phyloP scores from a whole-genome alignment of 805 yeast species.

The Clavispora fructus region DNA sequence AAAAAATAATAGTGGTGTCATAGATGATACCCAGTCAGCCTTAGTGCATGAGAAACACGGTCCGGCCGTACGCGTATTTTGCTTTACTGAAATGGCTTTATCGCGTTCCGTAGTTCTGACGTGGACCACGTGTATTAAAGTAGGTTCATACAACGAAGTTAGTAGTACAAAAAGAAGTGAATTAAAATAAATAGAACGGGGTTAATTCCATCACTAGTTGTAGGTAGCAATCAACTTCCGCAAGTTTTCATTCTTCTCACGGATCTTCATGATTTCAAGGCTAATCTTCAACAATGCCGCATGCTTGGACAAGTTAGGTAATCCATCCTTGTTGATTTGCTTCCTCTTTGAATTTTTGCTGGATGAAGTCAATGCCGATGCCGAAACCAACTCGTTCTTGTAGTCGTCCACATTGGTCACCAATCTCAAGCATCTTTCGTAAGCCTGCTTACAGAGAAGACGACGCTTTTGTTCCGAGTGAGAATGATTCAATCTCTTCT shows the following conservation, averaged over 20 bases:
- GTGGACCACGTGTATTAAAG: too few species aligned
- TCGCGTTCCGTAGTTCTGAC: too few species aligned
- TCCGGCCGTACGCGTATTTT: too few species aligned
- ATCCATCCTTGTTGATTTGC: constrained; percentile 38
- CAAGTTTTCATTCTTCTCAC: constrained; percentile 28
- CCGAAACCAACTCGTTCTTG: constrained; percentile 24
- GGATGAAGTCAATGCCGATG: constrained; percentile 10
- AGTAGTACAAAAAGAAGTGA: not conserved
- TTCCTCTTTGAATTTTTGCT: constrained; percentile 32
- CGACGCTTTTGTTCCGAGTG: constrained; percentile 40
- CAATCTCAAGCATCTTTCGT: constrained; percentile 37
- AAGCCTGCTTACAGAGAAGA: constrained; percentile 40
- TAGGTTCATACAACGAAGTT: not conserved
- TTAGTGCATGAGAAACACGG: too few species aligned
- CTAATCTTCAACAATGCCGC: constrained; percentile 37
- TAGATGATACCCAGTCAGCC: too few species aligned
- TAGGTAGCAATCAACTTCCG: constrained; percentile 17
- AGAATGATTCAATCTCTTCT: constrained; percentile 38
- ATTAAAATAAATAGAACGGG: not conserved
- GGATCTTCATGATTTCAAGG: constrained; percentile 31
- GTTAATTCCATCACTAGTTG: not conserved
- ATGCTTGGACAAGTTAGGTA: constrained; percentile 41
- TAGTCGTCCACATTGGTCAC: constrained; percentile 38
- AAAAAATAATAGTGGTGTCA: too few species aligned
- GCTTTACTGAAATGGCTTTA: too few species aligned